Percentiles rank a stretch among this genome's conserved stretches.
Evolutionary conservation across 306 rosid genomes (phyloP).

Genomic region (Ochetophila trinervis): DNA sequence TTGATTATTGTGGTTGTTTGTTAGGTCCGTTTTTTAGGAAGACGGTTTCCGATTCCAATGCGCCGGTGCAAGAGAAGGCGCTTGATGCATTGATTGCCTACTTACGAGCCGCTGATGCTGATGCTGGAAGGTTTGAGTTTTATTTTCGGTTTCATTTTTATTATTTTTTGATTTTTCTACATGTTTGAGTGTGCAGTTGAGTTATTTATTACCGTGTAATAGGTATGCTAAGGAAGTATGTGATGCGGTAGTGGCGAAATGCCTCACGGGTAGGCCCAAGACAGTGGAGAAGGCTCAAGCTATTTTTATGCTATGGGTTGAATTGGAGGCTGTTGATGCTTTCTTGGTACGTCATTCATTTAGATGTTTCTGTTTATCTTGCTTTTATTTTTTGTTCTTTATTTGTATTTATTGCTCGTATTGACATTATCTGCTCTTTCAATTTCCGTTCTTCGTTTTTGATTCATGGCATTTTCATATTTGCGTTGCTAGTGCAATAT

Average conservation of each 20-base stretch:
- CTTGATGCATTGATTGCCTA: constrained; percentile 89
- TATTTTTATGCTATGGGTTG: constrained; percentile 89
- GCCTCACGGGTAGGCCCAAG: constrained; percentile 96
- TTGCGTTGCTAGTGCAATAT: background rate
- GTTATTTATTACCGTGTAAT: constrained; percentile 10
- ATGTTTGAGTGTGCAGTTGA: constrained; percentile 17
- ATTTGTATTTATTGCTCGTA: background rate
- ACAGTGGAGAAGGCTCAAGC: constrained; percentile 99
- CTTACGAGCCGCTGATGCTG: constrained; percentile 95
- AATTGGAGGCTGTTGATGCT: constrained; percentile 92
- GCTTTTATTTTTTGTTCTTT: constrained; percentile 11
- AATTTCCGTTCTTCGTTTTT: background rate
- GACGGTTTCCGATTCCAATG: constrained; percentile 90
- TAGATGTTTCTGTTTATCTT: constrained; percentile 11
- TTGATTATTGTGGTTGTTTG: constrained; percentile 17
- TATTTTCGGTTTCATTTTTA: background rate
- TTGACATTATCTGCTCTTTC: background rate
- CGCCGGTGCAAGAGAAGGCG: constrained; percentile 98
- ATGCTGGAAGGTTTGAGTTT: constrained; percentile 66
- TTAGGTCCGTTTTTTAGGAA: constrained; percentile 73
- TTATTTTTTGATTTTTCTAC: background rate
- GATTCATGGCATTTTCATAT: background rate
- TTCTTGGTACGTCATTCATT: constrained; percentile 60
- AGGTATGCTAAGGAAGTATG: constrained; percentile 90
- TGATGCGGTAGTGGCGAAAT: constrained; percentile 86